These are phyloP conservation scores for Mycena galericulata DNA, from an alignment of 768 basidiomycete species.

Conservation along the genomic window DNA sequence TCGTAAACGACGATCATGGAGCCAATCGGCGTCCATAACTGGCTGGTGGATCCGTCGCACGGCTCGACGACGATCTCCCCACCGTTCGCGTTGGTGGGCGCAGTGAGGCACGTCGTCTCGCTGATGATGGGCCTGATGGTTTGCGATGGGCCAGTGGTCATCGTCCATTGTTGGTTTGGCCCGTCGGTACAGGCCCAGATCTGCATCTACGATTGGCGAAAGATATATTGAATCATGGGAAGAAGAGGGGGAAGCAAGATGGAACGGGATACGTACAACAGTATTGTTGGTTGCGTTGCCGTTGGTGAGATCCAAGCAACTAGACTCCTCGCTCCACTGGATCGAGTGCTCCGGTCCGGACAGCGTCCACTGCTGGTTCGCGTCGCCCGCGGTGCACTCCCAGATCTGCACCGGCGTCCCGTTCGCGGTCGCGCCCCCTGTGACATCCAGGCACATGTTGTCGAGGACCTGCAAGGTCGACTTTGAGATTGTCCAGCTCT, in stretches of 20 bases:
- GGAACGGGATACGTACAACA: slow-evolving; percentile 4
- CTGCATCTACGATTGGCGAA: slow-evolving; percentile 33
- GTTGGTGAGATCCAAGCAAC: slow-evolving; percentile 23
- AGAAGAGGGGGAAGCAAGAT: neutral
- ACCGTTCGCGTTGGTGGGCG: no score
- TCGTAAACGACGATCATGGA: slow-evolving; percentile 6
- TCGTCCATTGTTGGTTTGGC: slow-evolving; percentile 37
- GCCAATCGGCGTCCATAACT: slow-evolving; percentile 11
- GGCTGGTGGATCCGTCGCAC: no score
- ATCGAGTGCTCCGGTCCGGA: slow-evolving; percentile 16
- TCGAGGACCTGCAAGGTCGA: slow-evolving; percentile 33
- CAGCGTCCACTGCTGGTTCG: slow-evolving; percentile 25
- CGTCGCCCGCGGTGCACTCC: slow-evolving; percentile 13
- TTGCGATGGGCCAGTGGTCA: slow-evolving; percentile 28
- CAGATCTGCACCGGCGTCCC: no score
- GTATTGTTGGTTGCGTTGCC: slow-evolving; percentile 35
- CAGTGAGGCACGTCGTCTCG: slow-evolving; percentile 21
- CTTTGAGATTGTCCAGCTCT: slow-evolving; percentile 38
- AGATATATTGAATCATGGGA: neutral
- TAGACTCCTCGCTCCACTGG: slow-evolving; percentile 9
- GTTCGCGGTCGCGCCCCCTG: no score
- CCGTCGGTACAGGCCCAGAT: slow-evolving; percentile 40
- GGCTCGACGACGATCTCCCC: no score
- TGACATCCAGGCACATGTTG: no score
- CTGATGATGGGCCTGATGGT: slow-evolving; percentile 8